A percentile compares a stretch with the other conserved stretches of the same genome.
Evolutionary conservation across 2,329 filamentous ascomycete species (phyloP).

Genomic region (Cordyceps farinosa): DNA sequence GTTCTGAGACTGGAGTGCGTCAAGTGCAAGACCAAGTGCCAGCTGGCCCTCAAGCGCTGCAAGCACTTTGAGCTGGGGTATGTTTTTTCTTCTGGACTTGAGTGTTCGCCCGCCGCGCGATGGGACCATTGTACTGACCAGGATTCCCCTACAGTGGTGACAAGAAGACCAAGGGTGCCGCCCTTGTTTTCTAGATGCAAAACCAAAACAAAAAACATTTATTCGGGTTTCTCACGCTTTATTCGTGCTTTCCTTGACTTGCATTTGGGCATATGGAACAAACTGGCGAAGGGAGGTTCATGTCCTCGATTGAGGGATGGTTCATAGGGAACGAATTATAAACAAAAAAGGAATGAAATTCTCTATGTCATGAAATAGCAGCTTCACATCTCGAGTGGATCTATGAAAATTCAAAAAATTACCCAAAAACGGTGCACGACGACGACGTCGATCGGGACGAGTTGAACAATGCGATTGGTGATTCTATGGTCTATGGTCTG

Average conservation of each 20-base stretch:
- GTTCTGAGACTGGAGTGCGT: constrained; percentile 98
- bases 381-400: constrained; percentile 5
- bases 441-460: neutral
- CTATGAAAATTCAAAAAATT: constrained; percentile 15
- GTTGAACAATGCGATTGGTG: neutral
- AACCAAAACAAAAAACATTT: constrained; percentile 18
- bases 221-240: constrained; percentile 37
- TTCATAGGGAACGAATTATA: constrained; percentile 43
- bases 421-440: neutral
- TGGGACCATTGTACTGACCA: constrained; percentile 37
- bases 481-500: neutral
- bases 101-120: neutral
- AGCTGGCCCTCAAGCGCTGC: constrained; percentile 98
- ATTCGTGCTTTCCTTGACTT: constrained; percentile 41
- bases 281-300: constrained; percentile 46
- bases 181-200: constrained; percentile 92
- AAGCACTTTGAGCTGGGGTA: constrained; percentile 99
- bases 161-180: constrained; percentile 99
- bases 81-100: constrained; percentile 36
- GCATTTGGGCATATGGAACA: constrained; percentile 45
- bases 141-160: constrained; percentile 69
- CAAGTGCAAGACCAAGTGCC: constrained; percentile 95
- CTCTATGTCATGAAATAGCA: constrained; percentile 20
- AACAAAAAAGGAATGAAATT: constrained; percentile 27
- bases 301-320: constrained; percentile 41